Evolutionary conservation across 208 protist genomes (phyloP).

Genomic region (Phytomonas serpens): DNA sequence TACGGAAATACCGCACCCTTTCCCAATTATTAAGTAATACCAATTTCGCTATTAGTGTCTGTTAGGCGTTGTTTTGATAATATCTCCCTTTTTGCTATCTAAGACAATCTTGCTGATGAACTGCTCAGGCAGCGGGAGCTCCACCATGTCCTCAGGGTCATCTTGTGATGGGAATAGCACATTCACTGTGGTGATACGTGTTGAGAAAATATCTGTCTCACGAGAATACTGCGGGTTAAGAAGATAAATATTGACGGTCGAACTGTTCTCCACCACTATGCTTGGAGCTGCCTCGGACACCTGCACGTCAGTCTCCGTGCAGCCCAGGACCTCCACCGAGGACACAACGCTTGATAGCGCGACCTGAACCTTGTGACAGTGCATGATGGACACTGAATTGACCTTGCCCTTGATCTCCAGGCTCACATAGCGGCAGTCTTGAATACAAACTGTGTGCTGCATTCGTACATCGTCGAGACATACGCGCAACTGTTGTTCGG

Average conservation of each 20-base stretch:
- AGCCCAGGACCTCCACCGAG: conserved; percentile 66
- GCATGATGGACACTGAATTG: conserved; percentile 63
- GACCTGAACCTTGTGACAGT: conserved; percentile 70
- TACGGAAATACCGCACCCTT: neutral
- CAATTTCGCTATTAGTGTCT: conserved; percentile 6
- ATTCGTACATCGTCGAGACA: conserved; percentile 47
- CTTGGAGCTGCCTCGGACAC: conserved; percentile 53
- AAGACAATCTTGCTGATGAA: conserved; percentile 64
- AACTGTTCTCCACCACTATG: conserved; percentile 51
- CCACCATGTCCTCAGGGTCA: conserved; percentile 47
- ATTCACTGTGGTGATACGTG: conserved; percentile 69
- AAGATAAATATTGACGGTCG: conserved; percentile 59
- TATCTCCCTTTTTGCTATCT: conserved; percentile 15
- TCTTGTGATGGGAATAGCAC: conserved; percentile 49
- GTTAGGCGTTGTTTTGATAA: conserved; percentile 48
- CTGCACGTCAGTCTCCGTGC: conserved; percentile 48
- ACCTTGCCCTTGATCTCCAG: conserved; percentile 68
- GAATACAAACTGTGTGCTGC: conserved; percentile 69
- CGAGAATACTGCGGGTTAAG: conserved; percentile 39
- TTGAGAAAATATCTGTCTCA: conserved; percentile 67
- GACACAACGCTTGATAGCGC: conserved; percentile 53
- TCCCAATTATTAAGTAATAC: neutral
- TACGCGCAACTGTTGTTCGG: conserved; percentile 27
- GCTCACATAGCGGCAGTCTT: conserved; percentile 54
- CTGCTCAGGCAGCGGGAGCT: conserved; percentile 71